Conservation (phyloP, 73 alveolate genomes). For the Symbiodinium natans region DNA sequence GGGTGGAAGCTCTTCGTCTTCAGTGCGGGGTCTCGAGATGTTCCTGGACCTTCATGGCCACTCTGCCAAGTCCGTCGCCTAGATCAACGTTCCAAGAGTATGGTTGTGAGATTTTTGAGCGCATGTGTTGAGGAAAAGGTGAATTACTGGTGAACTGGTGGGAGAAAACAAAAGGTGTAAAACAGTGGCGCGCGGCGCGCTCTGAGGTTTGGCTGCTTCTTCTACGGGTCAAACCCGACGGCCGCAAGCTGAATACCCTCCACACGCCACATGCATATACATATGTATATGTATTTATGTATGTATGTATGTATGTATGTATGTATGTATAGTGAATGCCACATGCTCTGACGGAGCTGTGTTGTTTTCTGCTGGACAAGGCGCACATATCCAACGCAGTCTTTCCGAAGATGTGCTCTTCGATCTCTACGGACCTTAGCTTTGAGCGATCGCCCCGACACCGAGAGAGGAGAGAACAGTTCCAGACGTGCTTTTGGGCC, state of each 20-base stretch:
- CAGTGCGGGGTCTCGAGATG: constrained; percentile 61
- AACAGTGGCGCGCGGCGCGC: too few relatives aligned
- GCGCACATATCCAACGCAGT: constrained; percentile 77
- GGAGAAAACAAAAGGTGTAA: too few relatives aligned
- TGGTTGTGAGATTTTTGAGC: too few relatives aligned
- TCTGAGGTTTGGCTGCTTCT: constrained; percentile 78
- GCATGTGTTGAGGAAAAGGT: too few relatives aligned
- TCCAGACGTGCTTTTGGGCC: background rate
- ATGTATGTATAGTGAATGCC: background rate
- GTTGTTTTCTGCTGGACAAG: background rate
- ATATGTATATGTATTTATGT: background rate
- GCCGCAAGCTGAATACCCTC: background rate
- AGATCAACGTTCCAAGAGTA: too few relatives aligned
- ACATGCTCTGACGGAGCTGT: background rate
- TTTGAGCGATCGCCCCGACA: constrained; percentile 14
- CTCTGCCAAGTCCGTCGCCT: constrained; percentile 30
- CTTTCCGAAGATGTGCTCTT: constrained; percentile 52
- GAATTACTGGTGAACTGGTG: too few relatives aligned
- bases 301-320: background rate
- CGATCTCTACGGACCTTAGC: constrained; percentile 21
- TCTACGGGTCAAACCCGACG: constrained; percentile 63
- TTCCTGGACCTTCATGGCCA: constrained; percentile 71
- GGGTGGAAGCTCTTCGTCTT: background rate
- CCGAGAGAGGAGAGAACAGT: background rate
- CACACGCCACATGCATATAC: too few relatives aligned